Percentiles rank a stretch among this genome's conserved stretches.
These are phyloP conservation scores for Pseudonectria buxi DNA, from an alignment of 2,329 filamentous ascomycete genomes.

Conservation along the genomic window DNA sequence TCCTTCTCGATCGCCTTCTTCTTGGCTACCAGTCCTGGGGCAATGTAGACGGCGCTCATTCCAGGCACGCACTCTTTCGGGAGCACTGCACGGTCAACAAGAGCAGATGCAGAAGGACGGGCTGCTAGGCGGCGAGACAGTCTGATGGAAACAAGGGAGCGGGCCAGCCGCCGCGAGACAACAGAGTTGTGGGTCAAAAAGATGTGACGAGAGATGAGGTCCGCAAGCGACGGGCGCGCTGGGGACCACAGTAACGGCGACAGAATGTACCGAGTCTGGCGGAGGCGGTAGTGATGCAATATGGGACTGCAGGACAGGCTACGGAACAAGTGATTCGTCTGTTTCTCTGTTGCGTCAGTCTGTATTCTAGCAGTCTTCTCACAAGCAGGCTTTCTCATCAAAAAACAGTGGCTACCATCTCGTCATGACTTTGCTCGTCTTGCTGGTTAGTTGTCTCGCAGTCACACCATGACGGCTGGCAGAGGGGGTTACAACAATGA, in stretches of 20 bases:
- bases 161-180: slow-evolving; percentile 55
- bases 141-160: slow-evolving; percentile 58
- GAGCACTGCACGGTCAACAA: slow-evolving; percentile 59
- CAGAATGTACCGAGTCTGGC: slow-evolving; percentile 47
- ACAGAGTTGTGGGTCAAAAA: slow-evolving; percentile 61
- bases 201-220: slow-evolving; percentile 58
- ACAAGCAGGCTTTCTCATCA: neutral
- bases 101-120: slow-evolving; percentile 51
- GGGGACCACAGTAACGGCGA: slow-evolving; percentile 50
- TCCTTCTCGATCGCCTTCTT: slow-evolving; percentile 60
- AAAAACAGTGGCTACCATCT: neutral
- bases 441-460: too few relatives aligned
- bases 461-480: neutral
- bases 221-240: slow-evolving; percentile 50
- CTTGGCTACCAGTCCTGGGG: slow-evolving; percentile 55
- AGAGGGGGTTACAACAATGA: neutral
- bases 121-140: slow-evolving; percentile 54
- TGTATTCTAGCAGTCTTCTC: slow-evolving; percentile 2
- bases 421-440: too few relatives aligned
- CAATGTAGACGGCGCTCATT: slow-evolving; percentile 36
- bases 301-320: slow-evolving; percentile 57
- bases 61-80: slow-evolving; percentile 56
- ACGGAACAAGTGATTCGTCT: slow-evolving; percentile 59
- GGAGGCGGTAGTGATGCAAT: slow-evolving; percentile 56
- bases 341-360: slow-evolving; percentile 11